These are phyloP conservation scores for Trichoderma oligosporum DNA, from an alignment of 2,329 filamentous ascomycete genomes.

Conservation along the genomic window DNA sequence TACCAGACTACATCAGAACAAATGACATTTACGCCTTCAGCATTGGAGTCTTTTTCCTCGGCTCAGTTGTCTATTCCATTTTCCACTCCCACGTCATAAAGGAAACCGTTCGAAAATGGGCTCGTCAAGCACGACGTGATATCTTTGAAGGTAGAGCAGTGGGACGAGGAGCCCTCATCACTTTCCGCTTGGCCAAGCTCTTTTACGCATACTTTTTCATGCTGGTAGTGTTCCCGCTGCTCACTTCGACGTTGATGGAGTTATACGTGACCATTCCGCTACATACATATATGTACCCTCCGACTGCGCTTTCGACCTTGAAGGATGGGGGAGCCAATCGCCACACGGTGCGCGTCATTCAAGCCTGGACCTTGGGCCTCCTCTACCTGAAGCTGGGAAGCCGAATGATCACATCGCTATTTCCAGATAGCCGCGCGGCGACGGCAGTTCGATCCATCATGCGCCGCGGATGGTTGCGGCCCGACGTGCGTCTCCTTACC, in stretches of 20 bases:
- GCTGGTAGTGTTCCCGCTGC: constrained; percentile 72
- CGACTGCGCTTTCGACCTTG: constrained; percentile 29
- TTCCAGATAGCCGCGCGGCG: constrained; percentile 67
- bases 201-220: constrained; percentile 73
- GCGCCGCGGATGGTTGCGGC: constrained; percentile 71
- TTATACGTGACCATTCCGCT: constrained; percentile 85
- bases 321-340: constrained; percentile 29
- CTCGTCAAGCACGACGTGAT: constrained; percentile 24
- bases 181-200: constrained; percentile 44
- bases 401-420: constrained; percentile 63
- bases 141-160: constrained; percentile 24
- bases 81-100: constrained; percentile 48
- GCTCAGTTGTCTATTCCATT: constrained; percentile 59
- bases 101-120: constrained; percentile 32
- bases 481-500: constrained; percentile 74
- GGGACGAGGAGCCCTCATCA: constrained; percentile 28
- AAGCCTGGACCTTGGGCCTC: constrained; percentile 90
- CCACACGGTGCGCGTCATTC: constrained; percentile 81
- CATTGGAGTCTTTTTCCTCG: constrained; percentile 78
- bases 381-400: constrained; percentile 80
- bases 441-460: constrained; percentile 71
- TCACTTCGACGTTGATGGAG: constrained; percentile 77
- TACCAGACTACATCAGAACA: constrained; percentile 68
- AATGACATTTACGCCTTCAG: constrained; percentile 98
- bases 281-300: constrained; percentile 66